Percentiles rank a stretch among this genome's conserved stretches.
phyloP scores from a whole-genome alignment of 805 yeast genomes.

The Monosporozyma aerobia region DNA sequence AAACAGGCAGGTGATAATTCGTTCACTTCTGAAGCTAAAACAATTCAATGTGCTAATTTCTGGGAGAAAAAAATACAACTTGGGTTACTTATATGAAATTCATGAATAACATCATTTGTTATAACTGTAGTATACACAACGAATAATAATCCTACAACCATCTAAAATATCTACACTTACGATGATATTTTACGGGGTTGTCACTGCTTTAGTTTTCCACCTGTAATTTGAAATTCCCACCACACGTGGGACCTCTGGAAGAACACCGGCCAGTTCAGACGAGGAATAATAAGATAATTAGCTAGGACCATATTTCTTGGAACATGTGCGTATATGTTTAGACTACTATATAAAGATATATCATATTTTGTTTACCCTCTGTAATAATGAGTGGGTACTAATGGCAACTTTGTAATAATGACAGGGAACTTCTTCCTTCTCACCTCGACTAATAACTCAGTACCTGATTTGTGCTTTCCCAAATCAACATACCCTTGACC shows the following conservation, averaged over 20 bases:
- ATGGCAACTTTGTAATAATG: conserved; percentile 72
- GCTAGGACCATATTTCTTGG: not conserved
- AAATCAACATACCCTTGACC: conserved; percentile 86
- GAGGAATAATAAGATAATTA: too few relatives aligned
- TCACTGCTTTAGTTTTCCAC: too few relatives aligned
- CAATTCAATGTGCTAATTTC: too few relatives aligned
- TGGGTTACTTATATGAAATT: too few relatives aligned
- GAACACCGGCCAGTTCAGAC: too few relatives aligned
- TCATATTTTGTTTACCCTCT: not conserved
- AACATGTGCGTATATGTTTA: not conserved
- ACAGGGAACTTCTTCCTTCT: conserved; percentile 80
- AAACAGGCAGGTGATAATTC: not conserved
- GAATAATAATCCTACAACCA: too few relatives aligned
- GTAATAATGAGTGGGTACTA: conserved; percentile 66
- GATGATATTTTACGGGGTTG: too few relatives aligned
- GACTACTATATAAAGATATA: not conserved
- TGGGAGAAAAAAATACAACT: too few relatives aligned
- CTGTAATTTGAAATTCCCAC: not conserved
- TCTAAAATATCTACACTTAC: too few relatives aligned
- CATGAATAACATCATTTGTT: too few relatives aligned
- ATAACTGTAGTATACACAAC: too few relatives aligned
- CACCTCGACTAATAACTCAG: conserved; percentile 61
- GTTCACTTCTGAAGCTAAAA: not conserved
- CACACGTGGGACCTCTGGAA: not conserved
- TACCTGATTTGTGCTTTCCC: conserved; percentile 63